Base-by-base conservation (phyloP, 768 basidiomycete species). In the Aureoboletus auriporus region DNA sequence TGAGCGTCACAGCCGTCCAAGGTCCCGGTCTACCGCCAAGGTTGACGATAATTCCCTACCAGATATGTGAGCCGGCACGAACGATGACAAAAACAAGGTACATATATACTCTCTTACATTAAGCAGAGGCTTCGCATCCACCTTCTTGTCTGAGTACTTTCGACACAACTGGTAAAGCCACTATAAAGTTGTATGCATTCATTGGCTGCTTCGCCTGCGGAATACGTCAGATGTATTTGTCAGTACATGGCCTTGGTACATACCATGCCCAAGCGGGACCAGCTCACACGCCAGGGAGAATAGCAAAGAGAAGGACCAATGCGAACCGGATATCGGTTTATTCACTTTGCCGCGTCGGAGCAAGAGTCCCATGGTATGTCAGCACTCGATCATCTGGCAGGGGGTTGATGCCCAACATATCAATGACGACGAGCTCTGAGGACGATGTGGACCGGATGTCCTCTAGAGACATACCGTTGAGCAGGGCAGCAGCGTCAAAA, bases 211-310 rank as follows among this genome's bases (percentile, higher is more conserved):
- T 71, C 66, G 8, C 63, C 80, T 85, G 53, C 17, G 44, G 30
- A 55, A 30, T 16, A 54, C 36, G 39, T 56, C 31, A 51, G 40
- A 30, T 10, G 5, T 42, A 50, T 51, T 83, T 55, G 2, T 8
- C 30, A 8, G 20, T 23, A 23, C 20, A 2, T 23, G 20, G 20
- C 20, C 5, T 57, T 49, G 11, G 60, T 47, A 52, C 56, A 16
- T 43, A 67, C 65, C 65, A 44, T 78, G 65, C 62, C 82, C 89
- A 6, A 72, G 62, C 7, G 75, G 75, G 1, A 79, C 72, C 11
- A 93, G 67, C 54, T 93, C 87, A 58, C 81, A 80, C 6, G 89
- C 72, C 36, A 92, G 68, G 2, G 91, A 81, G 63, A 93, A 93
- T 8, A 92, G 61, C 33, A 89, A 55, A 8, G 89, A 84, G 4